Conservation (phyloP, 129 eudicot genomes). For the Silybum marianum region DNA sequence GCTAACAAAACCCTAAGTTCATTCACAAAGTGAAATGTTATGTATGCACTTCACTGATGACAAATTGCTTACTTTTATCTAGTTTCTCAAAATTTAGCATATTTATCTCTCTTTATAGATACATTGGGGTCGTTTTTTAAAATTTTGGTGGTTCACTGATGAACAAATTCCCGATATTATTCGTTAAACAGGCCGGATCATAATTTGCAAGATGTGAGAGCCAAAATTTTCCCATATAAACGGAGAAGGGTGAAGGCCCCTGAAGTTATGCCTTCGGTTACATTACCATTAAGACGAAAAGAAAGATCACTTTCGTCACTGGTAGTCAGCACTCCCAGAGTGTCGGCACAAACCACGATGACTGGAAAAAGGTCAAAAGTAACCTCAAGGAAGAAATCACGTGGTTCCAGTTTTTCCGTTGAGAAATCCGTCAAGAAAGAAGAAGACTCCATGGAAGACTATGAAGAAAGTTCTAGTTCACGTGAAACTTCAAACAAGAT, state of each 20-base stretch:
- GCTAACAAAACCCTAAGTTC: background rate
- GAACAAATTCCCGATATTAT: background rate
- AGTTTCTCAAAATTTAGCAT: background rate
- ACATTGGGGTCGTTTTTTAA: background rate
- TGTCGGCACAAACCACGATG: conserved; percentile 59
- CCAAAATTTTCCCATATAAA: conserved; percentile 83
- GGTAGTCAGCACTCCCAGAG: conserved; percentile 77
- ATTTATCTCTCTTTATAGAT: background rate
- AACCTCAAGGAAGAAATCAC: conserved; percentile 56
- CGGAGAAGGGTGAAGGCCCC: conserved; percentile 66
- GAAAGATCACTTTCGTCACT: conserved; percentile 88
- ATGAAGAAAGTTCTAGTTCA: conserved; percentile 69
- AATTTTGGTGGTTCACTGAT: background rate
- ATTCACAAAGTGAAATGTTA: background rate
- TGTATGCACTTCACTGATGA: conserved; percentile 1
- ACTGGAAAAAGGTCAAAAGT: conserved; percentile 81
- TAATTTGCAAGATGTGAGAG: conserved; percentile 76
- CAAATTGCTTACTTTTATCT: background rate
- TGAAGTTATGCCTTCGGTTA: conserved; percentile 50
- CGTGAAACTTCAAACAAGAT: conserved; percentile 64
- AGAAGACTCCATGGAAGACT: conserved; percentile 59
- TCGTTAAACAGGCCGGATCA: conserved; percentile 77
- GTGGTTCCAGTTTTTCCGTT: conserved; percentile 57
- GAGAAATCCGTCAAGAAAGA: conserved; percentile 60
- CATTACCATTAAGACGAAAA: conserved; percentile 67